Conservation (phyloP, 1,284 basidiomycete species). For the Boletellus sp. region DNA sequence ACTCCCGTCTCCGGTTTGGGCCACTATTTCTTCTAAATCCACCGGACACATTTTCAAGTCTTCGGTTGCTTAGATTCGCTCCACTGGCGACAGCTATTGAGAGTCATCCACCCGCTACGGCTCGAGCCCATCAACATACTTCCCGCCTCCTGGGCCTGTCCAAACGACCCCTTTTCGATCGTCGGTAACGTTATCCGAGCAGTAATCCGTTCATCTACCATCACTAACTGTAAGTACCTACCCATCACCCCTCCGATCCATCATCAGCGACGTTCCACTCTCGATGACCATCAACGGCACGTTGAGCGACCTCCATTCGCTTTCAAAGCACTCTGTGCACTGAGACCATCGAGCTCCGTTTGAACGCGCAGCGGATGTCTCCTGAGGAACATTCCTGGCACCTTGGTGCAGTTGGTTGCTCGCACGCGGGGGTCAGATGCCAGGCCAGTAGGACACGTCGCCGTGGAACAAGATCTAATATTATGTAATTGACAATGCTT, state of each 20-base stretch:
- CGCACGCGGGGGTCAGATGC: conserved; percentile 3
- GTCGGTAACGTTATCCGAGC: conserved; percentile 12
- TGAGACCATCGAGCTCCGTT: conserved; percentile 13
- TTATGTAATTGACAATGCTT: neutral
- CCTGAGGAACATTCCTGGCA: conserved; percentile 11
- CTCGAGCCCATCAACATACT: conserved; percentile 21
- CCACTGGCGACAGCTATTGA: conserved; percentile 12
- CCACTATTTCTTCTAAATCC: conserved; percentile 3
- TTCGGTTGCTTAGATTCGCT: conserved; percentile 20
- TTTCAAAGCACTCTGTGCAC: conserved; percentile 18
- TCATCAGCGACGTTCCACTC: conserved; percentile 18
- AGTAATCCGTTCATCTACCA: conserved; percentile 11
- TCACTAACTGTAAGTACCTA: conserved; percentile 16
- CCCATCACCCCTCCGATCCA: conserved; percentile 13
- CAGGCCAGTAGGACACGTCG: conserved; percentile 17
- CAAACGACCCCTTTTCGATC: conserved; percentile 14
- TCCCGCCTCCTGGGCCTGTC: conserved; percentile 16
- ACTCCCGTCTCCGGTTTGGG: conserved; percentile 18
- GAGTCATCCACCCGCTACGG: conserved; percentile 8
- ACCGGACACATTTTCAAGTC: conserved; percentile 12
- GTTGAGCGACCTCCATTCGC: conserved; percentile 9
- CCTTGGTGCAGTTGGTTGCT: conserved; percentile 7
- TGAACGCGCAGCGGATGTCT: conserved; percentile 20
- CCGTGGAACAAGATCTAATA: conserved; percentile 15
- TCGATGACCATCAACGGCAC: conserved; percentile 17